Evolutionary conservation across 192 early-diverging fungal genomes (phyloP).

Genomic region (Backusella tuberculispora): DNA sequence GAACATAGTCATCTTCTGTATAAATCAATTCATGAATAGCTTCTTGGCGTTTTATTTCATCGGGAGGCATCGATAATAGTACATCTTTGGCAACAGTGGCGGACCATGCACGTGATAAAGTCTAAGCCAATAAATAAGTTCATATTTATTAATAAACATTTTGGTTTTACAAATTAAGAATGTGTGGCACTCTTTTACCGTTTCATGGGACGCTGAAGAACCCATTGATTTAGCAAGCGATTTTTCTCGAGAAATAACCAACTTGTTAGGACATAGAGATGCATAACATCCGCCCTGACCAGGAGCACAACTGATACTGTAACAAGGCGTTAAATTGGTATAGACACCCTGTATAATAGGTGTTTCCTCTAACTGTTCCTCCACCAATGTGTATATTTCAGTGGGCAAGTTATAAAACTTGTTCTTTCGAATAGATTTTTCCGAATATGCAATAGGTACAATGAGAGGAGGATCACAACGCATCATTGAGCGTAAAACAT

Average conservation of each 20-base stretch:
- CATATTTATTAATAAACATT: constrained; percentile 9
- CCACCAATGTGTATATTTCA: constrained; percentile 38
- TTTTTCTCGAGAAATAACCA: background rate
- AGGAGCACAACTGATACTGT: constrained; percentile 45
- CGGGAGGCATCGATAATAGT: constrained; percentile 61
- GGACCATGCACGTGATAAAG: constrained; percentile 64
- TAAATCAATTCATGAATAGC: constrained; percentile 90
- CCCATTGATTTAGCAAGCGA: background rate
- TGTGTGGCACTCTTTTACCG: constrained; percentile 5
- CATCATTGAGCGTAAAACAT: constrained; percentile 34
- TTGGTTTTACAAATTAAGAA: constrained; percentile 8
- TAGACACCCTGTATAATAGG: constrained; percentile 74
- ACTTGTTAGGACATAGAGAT: constrained; percentile 36
- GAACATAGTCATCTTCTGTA: constrained; percentile 92
- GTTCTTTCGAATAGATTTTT: constrained; percentile 38
- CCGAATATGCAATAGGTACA: constrained; percentile 39
- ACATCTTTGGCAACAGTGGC: constrained; percentile 75
- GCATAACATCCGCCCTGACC: constrained; percentile 39
- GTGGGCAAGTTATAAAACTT: constrained; percentile 38
- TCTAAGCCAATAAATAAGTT: constrained; percentile 17
- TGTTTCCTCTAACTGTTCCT: constrained; percentile 17
- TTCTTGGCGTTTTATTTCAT: constrained; percentile 89
- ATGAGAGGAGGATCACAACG: constrained; percentile 28
- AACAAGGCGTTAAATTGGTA: constrained; percentile 88
- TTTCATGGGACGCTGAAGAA: constrained; percentile 15